Base-by-base conservation (phyloP, 768 basidiomycete genomes). In the Pisolithus tinctorius region DNA sequence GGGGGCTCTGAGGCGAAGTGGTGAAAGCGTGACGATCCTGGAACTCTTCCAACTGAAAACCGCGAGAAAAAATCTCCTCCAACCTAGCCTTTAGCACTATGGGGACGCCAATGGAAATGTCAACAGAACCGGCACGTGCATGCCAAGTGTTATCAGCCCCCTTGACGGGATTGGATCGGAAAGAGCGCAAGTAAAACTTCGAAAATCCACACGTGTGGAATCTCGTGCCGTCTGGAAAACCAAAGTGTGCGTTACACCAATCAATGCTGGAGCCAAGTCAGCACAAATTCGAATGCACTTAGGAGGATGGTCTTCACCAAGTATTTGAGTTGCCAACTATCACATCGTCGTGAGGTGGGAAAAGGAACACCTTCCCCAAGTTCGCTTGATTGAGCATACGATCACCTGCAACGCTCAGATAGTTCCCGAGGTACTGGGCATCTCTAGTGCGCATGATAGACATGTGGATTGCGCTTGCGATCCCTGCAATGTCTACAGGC, bases 141-240 rank as follows among this genome's bases (percentile, higher is more conserved):
- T 41, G 34, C 39, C 46, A 45, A 42, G n/a, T 49, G 30, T 30
- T 40, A 11, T 50, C 43, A 7, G 51, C 44, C 13, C 51, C 50
- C 36, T 46, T 48, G 10, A 20, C 41, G 3, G 55, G 45, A 34
- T 58, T 58, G 17, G 57, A 47, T 41, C 34, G 20, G 38, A 57
- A 57, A 10, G 48, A 39, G n/a, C 57, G 45, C 10, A 58, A 17
- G 39, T 57, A 57, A 30, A 49, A 53, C 17, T 42, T 58, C 11
- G 26, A 49, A 17, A 45, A 23, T 16, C 52, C 56, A 41, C 43
- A 13, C 17, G 57, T 58, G 43, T 47, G 43, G 43, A 57, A 57
- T 23, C 31, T 47, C n/a, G 57, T 42, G 14, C n/a, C n/a, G 25
- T 53, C 49, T 20, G 48, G 49, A 23, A 53, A 53, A 4, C 52